Evolutionary conservation across 2,329 filamentous ascomycete species (phyloP).

Genomic region (Dendryphion nanum): DNA sequence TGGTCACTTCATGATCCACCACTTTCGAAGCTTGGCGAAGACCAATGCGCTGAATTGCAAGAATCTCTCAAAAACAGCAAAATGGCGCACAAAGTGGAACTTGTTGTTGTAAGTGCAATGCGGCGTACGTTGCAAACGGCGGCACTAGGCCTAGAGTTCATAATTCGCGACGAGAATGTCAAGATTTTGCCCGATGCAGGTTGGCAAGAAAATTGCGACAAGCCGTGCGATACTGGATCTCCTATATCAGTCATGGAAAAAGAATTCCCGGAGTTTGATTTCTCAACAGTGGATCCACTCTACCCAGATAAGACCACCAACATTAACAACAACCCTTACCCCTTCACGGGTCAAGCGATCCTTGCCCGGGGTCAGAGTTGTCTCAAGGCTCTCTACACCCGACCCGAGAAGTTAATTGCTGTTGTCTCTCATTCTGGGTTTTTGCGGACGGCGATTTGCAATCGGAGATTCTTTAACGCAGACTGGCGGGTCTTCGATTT

Average conservation of each 20-base stretch:
- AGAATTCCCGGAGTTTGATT: constrained; percentile 59
- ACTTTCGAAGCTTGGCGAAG: constrained; percentile 41
- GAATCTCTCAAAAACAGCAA: constrained; percentile 35
- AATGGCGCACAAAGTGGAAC: constrained; percentile 47
- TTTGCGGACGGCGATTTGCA: constrained; percentile 56
- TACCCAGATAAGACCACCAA: constrained; percentile 62
- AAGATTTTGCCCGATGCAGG: constrained; percentile 58
- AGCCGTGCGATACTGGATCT: constrained; percentile 62
- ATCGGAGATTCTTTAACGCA: constrained; percentile 54
- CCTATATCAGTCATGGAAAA: constrained; percentile 43
- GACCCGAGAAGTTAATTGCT: constrained; percentile 61
- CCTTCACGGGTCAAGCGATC: constrained; percentile 53
- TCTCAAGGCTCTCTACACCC: constrained; percentile 50
- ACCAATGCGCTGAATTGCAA: constrained; percentile 43
- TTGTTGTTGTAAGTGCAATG: constrained; percentile 65
- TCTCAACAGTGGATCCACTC: constrained; percentile 55
- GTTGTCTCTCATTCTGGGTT: constrained; percentile 67
- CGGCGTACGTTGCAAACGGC: constrained; percentile 65
- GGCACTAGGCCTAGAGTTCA: constrained; percentile 56
- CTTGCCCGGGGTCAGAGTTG: constrained; percentile 54
- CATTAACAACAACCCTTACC: constrained; percentile 45
- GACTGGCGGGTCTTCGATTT: constrained; percentile 66
- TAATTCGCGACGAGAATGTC: constrained; percentile 49
- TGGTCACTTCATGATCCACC: constrained; percentile 44
- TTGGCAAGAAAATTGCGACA: constrained; percentile 59